Evolutionary conservation across 202 grass and related monocot genomes (phyloP).

Genomic region (Schoenoplectus tabernaemontani): DNA sequence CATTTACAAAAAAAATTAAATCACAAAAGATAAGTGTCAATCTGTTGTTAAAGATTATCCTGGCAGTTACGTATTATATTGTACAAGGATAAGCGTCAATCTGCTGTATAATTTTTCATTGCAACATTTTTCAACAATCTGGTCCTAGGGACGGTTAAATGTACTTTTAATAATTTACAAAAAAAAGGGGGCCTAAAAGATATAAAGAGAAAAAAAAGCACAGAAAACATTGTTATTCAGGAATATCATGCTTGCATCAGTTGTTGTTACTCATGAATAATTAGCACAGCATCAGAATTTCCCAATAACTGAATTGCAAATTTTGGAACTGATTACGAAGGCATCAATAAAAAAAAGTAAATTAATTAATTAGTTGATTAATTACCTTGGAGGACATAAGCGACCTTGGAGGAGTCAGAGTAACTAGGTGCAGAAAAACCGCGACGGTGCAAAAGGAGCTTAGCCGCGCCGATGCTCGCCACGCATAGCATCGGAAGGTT

Average conservation of each 20-base stretch:
- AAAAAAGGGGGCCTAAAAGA: background rate
- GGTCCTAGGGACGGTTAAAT: background rate
- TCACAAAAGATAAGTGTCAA: too few species aligned
- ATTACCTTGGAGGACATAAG: slow-evolving; percentile 76
- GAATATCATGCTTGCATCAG: background rate
- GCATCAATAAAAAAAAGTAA: background rate
- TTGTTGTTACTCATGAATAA: background rate
- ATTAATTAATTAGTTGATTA: background rate
- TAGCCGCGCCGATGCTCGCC: background rate
- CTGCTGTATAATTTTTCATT: too few species aligned
- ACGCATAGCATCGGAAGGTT: too few species aligned
- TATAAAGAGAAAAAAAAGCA: background rate
- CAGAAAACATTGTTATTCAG: background rate
- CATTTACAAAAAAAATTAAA: too few species aligned
- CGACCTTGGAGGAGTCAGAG: slow-evolving; percentile 86
- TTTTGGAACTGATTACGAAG: background rate
- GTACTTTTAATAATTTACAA: background rate
- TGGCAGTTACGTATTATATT: too few species aligned
- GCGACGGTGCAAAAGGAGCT: slow-evolving; percentile 45
- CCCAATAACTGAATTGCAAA: background rate
- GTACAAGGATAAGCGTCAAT: background rate
- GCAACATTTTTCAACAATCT: too few species aligned
- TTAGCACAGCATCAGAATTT: background rate
- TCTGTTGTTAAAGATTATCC: too few species aligned
- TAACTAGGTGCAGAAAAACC: slow-evolving; percentile 66